Evolutionary conservation across 306 rosid genomes (phyloP), one percentile per base, ranked within the genome.

Genomic region (Acacia acuminata): DNA sequence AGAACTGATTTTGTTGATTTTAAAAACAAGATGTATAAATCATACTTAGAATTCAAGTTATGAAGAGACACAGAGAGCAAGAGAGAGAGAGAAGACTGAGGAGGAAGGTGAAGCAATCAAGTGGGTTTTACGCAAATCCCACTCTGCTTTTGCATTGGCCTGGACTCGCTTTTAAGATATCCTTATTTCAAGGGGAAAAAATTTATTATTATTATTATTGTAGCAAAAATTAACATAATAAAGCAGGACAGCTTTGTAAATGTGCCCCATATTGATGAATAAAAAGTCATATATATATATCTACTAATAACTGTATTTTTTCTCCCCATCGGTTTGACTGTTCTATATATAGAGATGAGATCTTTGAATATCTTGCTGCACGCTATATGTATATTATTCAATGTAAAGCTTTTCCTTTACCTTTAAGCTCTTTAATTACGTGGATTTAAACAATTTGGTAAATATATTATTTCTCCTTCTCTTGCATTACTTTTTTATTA

Each of bases 111-210:
- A 90, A 85, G 89, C 91, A 90, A 94, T 92, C 93, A 91, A 94
- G 98, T 92, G 97, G 98, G 72, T 85, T 92, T 94, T 91, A 94
- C 96, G 98, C 97, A 85, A 94, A 90, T 88, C 88, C 75, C 85
- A 43, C 87, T 86, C 88, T 84, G 80, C 94, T 92, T 90, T 90
- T 91, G 88, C 89, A 89, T 82, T 89, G 83, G 78, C 87, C 83
- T 91, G 84, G 94, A 94, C 93, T 94, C 94, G 91, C 64, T 91
- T 90, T 90, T 86, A 93, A 94, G 98, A 88, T 82, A 93, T 85
- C 93, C 81, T 90, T 74, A 76, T 86, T 61, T 84, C 56, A 70
- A 77, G 70, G 88, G 71, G 83, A 67, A 47, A 58, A 9, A 10
- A 22, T 7, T 22, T 53, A 53, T 17, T 58, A 9, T n/a, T 8